Percentiles rank a stretch among this genome's conserved stretches.
phyloP scores from a whole-genome alignment of 2,329 filamentous ascomycete genomes.

The Fusarium tanahbumbuense region DNA sequence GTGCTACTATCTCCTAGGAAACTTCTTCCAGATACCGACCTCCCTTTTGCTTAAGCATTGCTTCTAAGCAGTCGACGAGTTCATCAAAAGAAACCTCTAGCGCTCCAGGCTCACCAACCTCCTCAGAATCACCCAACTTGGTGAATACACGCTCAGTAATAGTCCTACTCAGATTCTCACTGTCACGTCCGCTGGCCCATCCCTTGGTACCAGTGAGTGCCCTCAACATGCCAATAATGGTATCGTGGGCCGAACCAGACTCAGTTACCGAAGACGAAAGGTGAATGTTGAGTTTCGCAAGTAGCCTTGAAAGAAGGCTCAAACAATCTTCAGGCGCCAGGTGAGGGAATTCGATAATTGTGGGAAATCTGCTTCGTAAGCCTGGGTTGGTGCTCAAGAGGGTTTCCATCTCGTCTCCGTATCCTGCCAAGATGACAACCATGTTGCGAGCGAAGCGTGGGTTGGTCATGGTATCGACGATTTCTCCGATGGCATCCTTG shows the following conservation, averaged over 20 bases:
- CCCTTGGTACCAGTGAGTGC: background rate
- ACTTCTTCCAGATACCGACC: background rate
- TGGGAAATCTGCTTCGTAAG: background rate
- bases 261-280: background rate
- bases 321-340: background rate
- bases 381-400: background rate
- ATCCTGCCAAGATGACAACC: background rate
- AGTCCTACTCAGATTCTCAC: background rate
- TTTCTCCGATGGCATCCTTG: background rate
- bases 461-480: background rate
- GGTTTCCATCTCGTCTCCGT: background rate
- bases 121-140: background rate
- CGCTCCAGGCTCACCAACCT: background rate
- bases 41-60: background rate
- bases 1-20: background rate
- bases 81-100: background rate
- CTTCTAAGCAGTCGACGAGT: background rate
- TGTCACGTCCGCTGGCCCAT: background rate
- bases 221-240: background rate
- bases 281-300: background rate
- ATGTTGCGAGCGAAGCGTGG: background rate
- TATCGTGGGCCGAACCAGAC: background rate
- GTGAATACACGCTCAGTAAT: background rate
- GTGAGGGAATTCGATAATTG: background rate
- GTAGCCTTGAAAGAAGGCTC: background rate